Base-by-base conservation (phyloP, 2,329 filamentous ascomycete species). In the Trichoderma sp. region DNA sequence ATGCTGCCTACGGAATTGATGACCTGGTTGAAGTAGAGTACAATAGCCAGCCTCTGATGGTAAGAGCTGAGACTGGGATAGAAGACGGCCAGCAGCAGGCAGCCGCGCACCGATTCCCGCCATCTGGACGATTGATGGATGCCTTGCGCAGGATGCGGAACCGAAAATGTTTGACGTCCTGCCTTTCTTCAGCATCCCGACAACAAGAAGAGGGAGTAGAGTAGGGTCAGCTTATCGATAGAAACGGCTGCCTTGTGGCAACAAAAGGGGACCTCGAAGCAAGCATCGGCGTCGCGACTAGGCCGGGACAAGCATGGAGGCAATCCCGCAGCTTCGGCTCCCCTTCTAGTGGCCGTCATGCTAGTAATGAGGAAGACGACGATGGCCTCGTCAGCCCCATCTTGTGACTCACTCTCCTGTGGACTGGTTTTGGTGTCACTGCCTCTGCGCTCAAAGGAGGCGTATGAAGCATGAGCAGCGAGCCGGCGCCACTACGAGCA, bases 391-490 rank as follows among this genome's bases (percentile, higher is more conserved):
- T 47, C 56, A 64, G 61, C 63, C 63, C 51, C 58, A 63, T 66
- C 64, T 48, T 66, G 64, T 66, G 64, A 66, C 64, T 66, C 64
- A 66, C 58, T 63, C 58, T 50, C 45, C 43, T n/a, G 39, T 44
- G 54, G 54, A 41, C 52, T 21, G 10, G 52, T 54, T 24, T 34
- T 21, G 10, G 52, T 54, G 41, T 34, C 28, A 44, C 45, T 28
- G 39, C 43, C 21, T 58, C 19, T 47, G 52, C 14, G 34, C 52
- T 55, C 41, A 45, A 45, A 63, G 60, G 24, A 54, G 48, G 60
- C 48, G 60, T 52, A n/a, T n/a, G n/a, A n/a, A 63, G 60, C 50
- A 63, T 19, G 48, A 56, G 21, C 15, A 28, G 28, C 28, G 44
- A 63, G 48, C 47, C 47, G 21, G 30, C 24, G 51, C 30, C 30